Conservation (phyloP, 2,329 filamentous ascomycete species). For the Aspergillus sp. region DNA sequence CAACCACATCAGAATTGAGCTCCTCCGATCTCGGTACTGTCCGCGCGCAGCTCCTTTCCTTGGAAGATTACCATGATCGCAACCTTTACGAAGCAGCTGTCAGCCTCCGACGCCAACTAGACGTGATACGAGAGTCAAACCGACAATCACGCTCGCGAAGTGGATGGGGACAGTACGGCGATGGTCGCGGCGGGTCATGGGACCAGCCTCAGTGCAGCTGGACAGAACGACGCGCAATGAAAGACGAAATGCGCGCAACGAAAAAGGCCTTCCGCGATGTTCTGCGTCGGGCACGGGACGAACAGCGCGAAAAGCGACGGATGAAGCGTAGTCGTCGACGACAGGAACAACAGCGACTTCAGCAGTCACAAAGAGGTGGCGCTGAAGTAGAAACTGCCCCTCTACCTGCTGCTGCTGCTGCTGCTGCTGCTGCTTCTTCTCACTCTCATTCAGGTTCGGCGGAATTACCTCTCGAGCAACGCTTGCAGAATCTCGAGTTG, state of each 20-base stretch:
- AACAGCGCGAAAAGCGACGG: constrained; percentile 25
- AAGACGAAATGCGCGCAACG: constrained; percentile 31
- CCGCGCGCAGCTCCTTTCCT: constrained; percentile 27
- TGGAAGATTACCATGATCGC: constrained; percentile 30
- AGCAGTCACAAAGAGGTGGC: constrained; percentile 3
- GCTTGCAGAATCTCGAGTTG: constrained; percentile 15
- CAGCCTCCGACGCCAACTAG: constrained; percentile 29
- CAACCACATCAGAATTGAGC: constrained; percentile 30
- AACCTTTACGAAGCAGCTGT: constrained; percentile 30
- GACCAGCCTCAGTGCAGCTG: constrained; percentile 26
- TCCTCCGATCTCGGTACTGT: constrained; percentile 30
- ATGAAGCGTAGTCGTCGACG: constrained; percentile 17
- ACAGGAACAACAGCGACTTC: constrained; percentile 10
- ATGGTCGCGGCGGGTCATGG: constrained; percentile 25
- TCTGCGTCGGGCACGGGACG: constrained; percentile 28
- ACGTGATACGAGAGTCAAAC: constrained; percentile 27
- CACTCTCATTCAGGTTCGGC: background rate
- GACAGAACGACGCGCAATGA: constrained; percentile 25
- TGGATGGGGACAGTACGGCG: constrained; percentile 10
- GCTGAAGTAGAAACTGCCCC: background rate
- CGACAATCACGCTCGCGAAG: constrained; percentile 22
- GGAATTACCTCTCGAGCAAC: constrained; percentile 14
- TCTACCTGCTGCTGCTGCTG: too few relatives aligned
- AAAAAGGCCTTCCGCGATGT: constrained; percentile 32
- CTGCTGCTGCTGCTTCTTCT: too few relatives aligned